Base-by-base conservation (phyloP, 2,329 filamentous ascomycete species). In the Clathrospora elynae region DNA sequence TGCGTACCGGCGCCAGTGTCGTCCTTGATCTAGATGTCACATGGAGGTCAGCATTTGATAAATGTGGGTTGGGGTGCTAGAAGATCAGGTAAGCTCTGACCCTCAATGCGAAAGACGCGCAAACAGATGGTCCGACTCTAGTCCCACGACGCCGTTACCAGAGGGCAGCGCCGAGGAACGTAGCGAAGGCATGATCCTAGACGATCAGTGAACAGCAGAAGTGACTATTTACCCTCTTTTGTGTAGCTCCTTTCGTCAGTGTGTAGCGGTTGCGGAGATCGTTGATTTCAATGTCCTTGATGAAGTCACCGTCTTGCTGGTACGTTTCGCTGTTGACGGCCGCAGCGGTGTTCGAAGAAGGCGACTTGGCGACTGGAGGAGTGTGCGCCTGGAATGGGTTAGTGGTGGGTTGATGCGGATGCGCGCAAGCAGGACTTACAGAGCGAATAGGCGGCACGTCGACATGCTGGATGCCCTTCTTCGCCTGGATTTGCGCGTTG, bases 1-100 rank as follows among this genome's bases (percentile, higher is more conserved):
- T 80, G 78, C 91, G 85, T 99, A 99, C 93, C 93, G 81, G 93
- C 92, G 82, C 93, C 93, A 85, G 92, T 97, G 68, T 96, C 90
- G 79, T 96, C 92, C 86, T 96, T 95, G 68, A 99, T 99, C 93
- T 99, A 91, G 66, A 88, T 87, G 75, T 84, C 85, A 93, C 80
- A 86, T 75, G 76, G 80, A 85, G 83, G 91, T 96, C 84, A 97
- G 91, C 90, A 93, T 84, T 84, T 89, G 88, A 54, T 83, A 85
- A 88, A 83, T 84, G 83, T n/a, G 82, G 61, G 59, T 54, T 59
- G 63, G 62, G 66, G 63, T 63, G 67, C 67, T 71, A 70, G 51
- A 70, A 62, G 62, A 60, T 65, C 68, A 62, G 66, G 75, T 78
- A 73, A 78, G 75, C 74, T 73, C 66, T 66, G 41, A 59, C 68